Evolutionary conservation across 192 early-diverging fungal genomes (phyloP).

Genomic region (Backusella tarrabulga): DNA sequence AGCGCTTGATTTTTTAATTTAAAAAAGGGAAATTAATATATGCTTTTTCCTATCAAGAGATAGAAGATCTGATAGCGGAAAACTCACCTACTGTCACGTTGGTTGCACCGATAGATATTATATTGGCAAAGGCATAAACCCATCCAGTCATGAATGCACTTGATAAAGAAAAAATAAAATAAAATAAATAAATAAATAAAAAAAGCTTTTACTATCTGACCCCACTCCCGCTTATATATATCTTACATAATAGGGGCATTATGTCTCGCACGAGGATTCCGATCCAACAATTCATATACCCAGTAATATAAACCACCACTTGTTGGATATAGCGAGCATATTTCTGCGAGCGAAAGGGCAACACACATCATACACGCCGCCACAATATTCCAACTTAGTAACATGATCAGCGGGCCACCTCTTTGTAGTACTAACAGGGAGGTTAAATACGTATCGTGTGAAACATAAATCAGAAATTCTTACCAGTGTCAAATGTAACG

Average conservation of each 20-base stretch:
- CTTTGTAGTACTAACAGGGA: slow-evolving; percentile 18
- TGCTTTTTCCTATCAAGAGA: not conserved
- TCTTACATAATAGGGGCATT: slow-evolving; percentile 20
- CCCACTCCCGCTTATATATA: no score
- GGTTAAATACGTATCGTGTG: not conserved
- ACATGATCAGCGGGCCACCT: slow-evolving; percentile 33
- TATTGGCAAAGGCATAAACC: slow-evolving; percentile 27
- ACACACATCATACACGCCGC: slow-evolving; percentile 35
- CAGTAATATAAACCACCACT: slow-evolving; percentile 34
- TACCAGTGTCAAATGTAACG: slow-evolving; percentile 33
- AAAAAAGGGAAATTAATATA: not conserved
- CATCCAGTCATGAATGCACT: slow-evolving; percentile 36
- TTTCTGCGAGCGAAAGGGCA: slow-evolving; percentile 31
- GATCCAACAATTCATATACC: slow-evolving; percentile 23
- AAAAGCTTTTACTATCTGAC: no score
- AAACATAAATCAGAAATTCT: not conserved
- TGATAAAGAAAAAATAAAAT: not conserved
- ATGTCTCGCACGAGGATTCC: not conserved
- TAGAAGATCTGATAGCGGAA: not conserved
- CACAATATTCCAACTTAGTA: slow-evolving; percentile 37
- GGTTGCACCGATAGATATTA: slow-evolving; percentile 28
- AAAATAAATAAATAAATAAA: not conserved
- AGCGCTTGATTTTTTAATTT: slow-evolving; percentile 17
- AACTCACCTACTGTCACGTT: slow-evolving; percentile 32
- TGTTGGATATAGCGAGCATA: slow-evolving; percentile 29